phyloP scores from a whole-genome alignment of 306 rosid genomes.

The Dryas octopetala region DNA sequence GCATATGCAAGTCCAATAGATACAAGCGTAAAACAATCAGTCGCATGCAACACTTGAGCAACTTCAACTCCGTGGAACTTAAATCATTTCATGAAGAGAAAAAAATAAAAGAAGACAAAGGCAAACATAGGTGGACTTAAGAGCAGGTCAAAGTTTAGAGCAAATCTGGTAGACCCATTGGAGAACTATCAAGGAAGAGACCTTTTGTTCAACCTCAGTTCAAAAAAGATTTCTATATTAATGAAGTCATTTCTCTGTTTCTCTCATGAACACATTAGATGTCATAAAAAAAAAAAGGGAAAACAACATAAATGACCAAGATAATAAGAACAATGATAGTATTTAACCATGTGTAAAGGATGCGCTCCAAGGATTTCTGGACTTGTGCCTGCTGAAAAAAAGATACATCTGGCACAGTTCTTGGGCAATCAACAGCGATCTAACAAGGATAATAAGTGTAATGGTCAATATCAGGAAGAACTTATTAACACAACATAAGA shows the following conservation, averaged over 20 bases:
- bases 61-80: not conserved
- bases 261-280: not conserved
- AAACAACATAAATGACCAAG: no score
- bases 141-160: no score
- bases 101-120: not conserved
- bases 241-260: not conserved
- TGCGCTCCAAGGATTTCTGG: slow-evolving; percentile 91
- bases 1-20: not conserved
- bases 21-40: not conserved
- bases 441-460: slow-evolving; percentile 25
- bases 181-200: no score
- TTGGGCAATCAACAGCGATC: slow-evolving; percentile 92
- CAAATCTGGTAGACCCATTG: no score
- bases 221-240: not conserved
- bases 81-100: not conserved
- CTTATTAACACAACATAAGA: slow-evolving; percentile 11
- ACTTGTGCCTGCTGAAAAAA: slow-evolving; percentile 85
- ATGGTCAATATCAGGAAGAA: slow-evolving; percentile 26
- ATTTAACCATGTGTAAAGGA: slow-evolving; percentile 81
- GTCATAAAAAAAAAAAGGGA: not conserved
- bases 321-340: not conserved
- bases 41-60: not conserved
- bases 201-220: not conserved
- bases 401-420: slow-evolving; percentile 90
- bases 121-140: not conserved